Evolutionary conservation across 108 stramenopile genomes (phyloP).

Genomic region (Fragilaria radians): DNA sequence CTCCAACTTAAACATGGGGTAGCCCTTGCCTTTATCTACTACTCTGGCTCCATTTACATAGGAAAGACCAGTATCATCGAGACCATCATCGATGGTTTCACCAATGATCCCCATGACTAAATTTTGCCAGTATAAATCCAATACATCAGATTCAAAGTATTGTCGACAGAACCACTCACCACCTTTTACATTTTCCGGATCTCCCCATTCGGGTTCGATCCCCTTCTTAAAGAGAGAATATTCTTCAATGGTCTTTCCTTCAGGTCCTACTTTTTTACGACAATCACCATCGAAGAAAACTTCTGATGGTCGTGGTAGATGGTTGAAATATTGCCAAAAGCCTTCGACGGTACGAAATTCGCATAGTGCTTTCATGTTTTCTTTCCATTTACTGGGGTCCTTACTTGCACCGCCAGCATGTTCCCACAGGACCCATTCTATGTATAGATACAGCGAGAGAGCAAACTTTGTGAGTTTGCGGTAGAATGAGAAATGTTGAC

Average conservation of each 20-base stretch:
- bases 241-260: conserved; percentile 75
- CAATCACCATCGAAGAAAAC: conserved; percentile 84
- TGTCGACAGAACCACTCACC: conserved; percentile 88
- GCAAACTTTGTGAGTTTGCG: too few species aligned
- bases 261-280: conserved; percentile 68
- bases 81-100: conserved; percentile 79
- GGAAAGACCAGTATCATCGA: conserved; percentile 18
- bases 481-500: conserved; percentile 1
- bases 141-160: conserved; percentile 55
- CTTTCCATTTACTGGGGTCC: conserved; percentile 74
- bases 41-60: conserved; percentile 88
- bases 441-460: too few species aligned
- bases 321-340: conserved; percentile 88
- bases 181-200: conserved; percentile 78
- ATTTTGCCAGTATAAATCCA: conserved; percentile 89
- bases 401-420: conserved; percentile 52
- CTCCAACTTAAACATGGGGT: conserved; percentile 75
- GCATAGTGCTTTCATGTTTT: conserved; percentile 80
- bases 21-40: conserved; percentile 79
- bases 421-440: conserved; percentile 90
- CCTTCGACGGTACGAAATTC: conserved; percentile 82
- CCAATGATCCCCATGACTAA: conserved; percentile 83
- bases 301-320: conserved; percentile 74
- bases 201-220: conserved; percentile 95
- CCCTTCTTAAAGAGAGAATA: conserved; percentile 92